phyloP scores from a whole-genome alignment of 805 yeast species.

The Saccharomycopsis schoenii region DNA sequence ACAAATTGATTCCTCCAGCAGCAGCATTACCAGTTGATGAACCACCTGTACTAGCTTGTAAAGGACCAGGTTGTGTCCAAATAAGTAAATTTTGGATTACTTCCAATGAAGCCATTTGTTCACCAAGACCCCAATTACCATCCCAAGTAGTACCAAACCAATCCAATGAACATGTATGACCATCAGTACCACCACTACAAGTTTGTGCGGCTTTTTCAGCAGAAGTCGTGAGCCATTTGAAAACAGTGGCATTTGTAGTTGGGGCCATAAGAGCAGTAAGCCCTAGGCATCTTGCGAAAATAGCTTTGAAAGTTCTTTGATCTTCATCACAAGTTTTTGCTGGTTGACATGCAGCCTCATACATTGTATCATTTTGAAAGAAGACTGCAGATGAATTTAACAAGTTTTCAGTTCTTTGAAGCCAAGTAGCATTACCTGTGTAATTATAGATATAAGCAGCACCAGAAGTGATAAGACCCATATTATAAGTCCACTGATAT shows the following conservation, averaged over 20 bases:
- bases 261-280: constrained; percentile 67
- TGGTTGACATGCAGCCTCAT: constrained; percentile 78
- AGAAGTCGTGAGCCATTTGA: constrained; percentile 33
- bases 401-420: constrained; percentile 44
- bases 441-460: constrained; percentile 70
- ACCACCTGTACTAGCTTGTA: constrained; percentile 56
- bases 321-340: constrained; percentile 62
- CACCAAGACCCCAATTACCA: constrained; percentile 73
- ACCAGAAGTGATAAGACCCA: constrained; percentile 71
- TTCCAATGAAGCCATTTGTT: constrained; percentile 82
- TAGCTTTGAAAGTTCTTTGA: constrained; percentile 89
- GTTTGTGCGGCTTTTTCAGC: constrained; percentile 70
- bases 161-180: constrained; percentile 78
- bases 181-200: constrained; percentile 82
- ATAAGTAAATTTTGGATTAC: constrained; percentile 34
- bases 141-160: constrained; percentile 72
- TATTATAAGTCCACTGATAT: constrained; percentile 80
- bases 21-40: constrained; percentile 55
- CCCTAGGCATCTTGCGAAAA: constrained; percentile 65
- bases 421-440: constrained; percentile 63
- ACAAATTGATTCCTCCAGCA: constrained; percentile 48
- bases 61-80: constrained; percentile 42
- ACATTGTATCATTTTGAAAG: constrained; percentile 50
- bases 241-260: constrained; percentile 27
- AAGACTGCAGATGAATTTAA: constrained; percentile 47